A percentile compares a stretch with the other conserved stretches of the same genome.
phyloP scores from a whole-genome alignment of 495 filamentous ascomycete genomes.

The Apiosordaria backusii region DNA sequence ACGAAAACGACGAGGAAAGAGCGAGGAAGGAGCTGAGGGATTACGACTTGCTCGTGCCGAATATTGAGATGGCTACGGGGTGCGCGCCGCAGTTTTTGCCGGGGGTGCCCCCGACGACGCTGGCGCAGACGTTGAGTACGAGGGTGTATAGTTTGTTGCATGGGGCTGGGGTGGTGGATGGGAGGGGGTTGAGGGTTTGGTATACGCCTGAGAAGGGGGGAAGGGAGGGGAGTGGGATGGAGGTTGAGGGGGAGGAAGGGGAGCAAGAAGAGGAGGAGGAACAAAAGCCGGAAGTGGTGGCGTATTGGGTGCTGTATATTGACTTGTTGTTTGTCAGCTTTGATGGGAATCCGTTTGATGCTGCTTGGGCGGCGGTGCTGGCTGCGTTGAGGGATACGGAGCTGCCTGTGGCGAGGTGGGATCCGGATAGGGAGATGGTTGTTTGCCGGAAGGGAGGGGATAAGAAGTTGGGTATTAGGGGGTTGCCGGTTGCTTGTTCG shows the following conservation, averaged over 20 bases:
- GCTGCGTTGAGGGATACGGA: constrained; percentile 76
- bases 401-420: constrained; percentile 82
- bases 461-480: constrained; percentile 45
- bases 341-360: constrained; percentile 87
- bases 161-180: constrained; percentile 57
- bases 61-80: constrained; percentile 85
- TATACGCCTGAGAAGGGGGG: constrained; percentile 50
- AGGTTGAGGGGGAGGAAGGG: constrained; percentile 38
- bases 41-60: constrained; percentile 80
- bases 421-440: constrained; percentile 72
- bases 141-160: constrained; percentile 72
- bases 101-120: constrained; percentile 69
- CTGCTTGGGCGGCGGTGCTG: constrained; percentile 78
- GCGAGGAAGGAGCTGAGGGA: constrained; percentile 44
- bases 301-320: constrained; percentile 92
- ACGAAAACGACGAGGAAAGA: background rate
- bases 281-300: constrained; percentile 57
- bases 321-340: constrained; percentile 86
- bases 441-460: constrained; percentile 63
- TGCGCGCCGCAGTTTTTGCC: constrained; percentile 82
- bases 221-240: constrained; percentile 27
- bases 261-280: constrained; percentile 43
- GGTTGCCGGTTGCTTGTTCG: constrained; percentile 69
- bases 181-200: constrained; percentile 65
- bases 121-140: constrained; percentile 80